Conservation (phyloP, 2,329 filamentous ascomycete genomes). For the Exophiala sideris region DNA sequence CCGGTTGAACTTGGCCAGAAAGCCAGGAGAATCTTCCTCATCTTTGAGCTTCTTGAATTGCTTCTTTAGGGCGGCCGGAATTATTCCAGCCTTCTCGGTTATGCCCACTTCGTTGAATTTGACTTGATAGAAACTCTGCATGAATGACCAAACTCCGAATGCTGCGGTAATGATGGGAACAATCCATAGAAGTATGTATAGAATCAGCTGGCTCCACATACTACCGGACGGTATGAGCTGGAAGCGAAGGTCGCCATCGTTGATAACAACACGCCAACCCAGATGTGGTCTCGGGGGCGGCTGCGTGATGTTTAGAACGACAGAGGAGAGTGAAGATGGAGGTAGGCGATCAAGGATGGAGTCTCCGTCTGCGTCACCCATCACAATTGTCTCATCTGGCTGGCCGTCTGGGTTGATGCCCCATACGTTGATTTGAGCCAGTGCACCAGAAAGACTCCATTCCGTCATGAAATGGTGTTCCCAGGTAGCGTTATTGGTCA, state of each 20-base stretch:
- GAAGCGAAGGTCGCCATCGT: conserved; percentile 55
- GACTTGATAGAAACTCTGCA: conserved; percentile 60
- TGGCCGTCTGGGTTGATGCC: conserved; percentile 62
- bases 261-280: conserved; percentile 53
- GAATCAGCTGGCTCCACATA: conserved; percentile 50
- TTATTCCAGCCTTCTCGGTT: conserved; percentile 45
- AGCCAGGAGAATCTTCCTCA: conserved; percentile 14
- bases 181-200: conserved; percentile 54
- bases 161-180: conserved; percentile 52
- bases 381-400: conserved; percentile 58
- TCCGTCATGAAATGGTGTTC: conserved; percentile 60
- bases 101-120: conserved; percentile 61
- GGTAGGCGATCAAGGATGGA: conserved; percentile 60
- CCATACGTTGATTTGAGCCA: conserved; percentile 64
- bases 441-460: conserved; percentile 50
- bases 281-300: conserved; percentile 54
- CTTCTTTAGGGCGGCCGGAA: conserved; percentile 37
- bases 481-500: conserved; percentile 53
- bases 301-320: conserved; percentile 58
- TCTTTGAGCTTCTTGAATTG: conserved; percentile 33
- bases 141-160: conserved; percentile 54
- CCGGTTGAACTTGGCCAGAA: conserved; percentile 14
- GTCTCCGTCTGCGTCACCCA: conserved; percentile 61
- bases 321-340: conserved; percentile 54
- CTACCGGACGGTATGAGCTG: conserved; percentile 53